Evolutionary conservation across 2,329 filamentous ascomycete genomes (phyloP), one percentile per base, ranked within the genome.

Genomic region (Verticillium albo-atrum): DNA sequence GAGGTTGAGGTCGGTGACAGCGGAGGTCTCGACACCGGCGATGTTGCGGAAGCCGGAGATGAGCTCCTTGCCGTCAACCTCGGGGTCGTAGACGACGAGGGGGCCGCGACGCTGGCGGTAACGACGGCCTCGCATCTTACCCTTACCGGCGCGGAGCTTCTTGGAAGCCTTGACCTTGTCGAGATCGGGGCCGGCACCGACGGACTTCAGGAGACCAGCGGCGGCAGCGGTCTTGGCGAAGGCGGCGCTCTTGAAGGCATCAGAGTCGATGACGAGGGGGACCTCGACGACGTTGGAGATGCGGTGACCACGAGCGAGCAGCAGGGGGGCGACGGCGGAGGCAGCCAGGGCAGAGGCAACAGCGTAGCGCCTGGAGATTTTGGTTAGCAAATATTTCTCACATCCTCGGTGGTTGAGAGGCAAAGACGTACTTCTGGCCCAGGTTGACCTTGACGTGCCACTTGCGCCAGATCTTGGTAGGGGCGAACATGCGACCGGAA

Each of bases 361-460:
- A 81, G 95, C 95, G 80, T 97, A 99, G 74, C 95, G 95, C 86
- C 90, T 92, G 68, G 32, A 26, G 58, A 55, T 61, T n/a, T n/a
- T 42, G 27, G 58, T 57, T 30, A 55, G 59, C 20, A 32, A 32
- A 55, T 57, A 34, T 30, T 26, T 51, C 4, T 56, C 28, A 30
- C 25, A 14, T 47, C 4, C 1, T 27, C 28, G 25, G 6, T 6
- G 25, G n/a, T 25, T n/a, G 12, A 35, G 57, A 12, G 26, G 6
- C 52, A 26, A 54, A 58, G 30, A 79, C 87, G 80, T 78, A 92
- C 91, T 95, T 97, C 88, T 99, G 95, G 81, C 90, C 90, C 81
- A 96, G 88, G 88, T 96, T 97, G 88, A 99, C 88, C 92, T 98
- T 98, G 86, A 97, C 87, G 87, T 99, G 95, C 96, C 95, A 99